Conservation (phyloP, 306 rosid species). For the Canavalia ensiformis region DNA sequence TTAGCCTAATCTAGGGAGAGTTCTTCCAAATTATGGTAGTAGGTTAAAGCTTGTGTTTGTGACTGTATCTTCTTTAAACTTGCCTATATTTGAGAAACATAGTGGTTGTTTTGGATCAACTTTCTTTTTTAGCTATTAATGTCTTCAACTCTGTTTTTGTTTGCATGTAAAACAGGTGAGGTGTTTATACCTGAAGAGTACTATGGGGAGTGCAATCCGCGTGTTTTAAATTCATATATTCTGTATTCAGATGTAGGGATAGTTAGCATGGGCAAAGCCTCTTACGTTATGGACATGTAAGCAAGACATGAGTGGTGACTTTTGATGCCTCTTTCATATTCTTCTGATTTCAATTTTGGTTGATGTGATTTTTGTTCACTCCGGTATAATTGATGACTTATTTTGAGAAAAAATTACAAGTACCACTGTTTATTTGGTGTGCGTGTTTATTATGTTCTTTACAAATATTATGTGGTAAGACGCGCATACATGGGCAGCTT, state of each 20-base stretch:
- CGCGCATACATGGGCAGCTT: too few relatives aligned
- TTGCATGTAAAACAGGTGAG: background rate
- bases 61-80: background rate
- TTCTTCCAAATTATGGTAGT: too few relatives aligned
- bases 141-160: background rate
- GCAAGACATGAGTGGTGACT: background rate
- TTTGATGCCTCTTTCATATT: background rate
- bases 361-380: background rate
- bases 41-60: too few relatives aligned
- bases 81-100: background rate
- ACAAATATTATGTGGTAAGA: background rate
- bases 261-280: background rate
- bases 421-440: background rate
- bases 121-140: background rate
- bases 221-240: background rate
- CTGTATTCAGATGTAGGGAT: background rate
- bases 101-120: background rate
- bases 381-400: background rate
- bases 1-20: too few relatives aligned
- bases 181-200: conserved; percentile 2
- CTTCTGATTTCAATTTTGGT: background rate
- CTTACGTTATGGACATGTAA: background rate
- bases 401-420: background rate
- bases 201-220: background rate
- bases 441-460: background rate